phyloP scores from a whole-genome alignment of 345 rosid species.

The Eucalyptus pumila region DNA sequence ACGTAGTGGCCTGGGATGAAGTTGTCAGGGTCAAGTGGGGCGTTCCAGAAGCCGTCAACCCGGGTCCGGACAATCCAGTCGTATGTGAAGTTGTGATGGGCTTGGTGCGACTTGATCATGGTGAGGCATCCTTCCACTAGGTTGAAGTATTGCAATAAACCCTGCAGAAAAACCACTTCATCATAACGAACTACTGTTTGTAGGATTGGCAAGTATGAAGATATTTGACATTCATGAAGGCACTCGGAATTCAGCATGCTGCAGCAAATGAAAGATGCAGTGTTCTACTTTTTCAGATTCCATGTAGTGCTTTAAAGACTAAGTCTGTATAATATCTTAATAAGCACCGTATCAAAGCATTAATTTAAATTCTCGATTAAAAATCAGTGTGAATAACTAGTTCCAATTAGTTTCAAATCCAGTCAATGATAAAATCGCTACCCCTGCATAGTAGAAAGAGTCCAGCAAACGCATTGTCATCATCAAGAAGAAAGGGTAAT shows the following conservation, averaged over 20 bases:
- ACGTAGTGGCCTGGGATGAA: slow-evolving; percentile 53
- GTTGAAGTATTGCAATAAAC: slow-evolving; percentile 73
- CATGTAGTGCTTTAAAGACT: not conserved
- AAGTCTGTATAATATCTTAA: not conserved
- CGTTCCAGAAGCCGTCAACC: slow-evolving; percentile 83
- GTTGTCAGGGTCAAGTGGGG: slow-evolving; percentile 40
- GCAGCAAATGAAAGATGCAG: not conserved
- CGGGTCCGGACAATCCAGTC: slow-evolving; percentile 95
- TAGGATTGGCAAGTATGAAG: not conserved
- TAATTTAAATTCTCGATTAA: not conserved
- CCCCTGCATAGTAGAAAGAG: not conserved
- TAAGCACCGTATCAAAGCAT: not conserved
- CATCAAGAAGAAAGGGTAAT: not conserved
- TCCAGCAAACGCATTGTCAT: not conserved
- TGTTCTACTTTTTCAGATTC: not conserved
- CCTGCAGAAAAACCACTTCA: slow-evolving; percentile 27
- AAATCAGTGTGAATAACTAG: not conserved
- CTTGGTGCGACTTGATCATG: slow-evolving; percentile 55
- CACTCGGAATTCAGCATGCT: not conserved
- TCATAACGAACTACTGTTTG: not conserved
- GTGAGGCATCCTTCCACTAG: slow-evolving; percentile 80
- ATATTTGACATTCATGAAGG: not conserved
- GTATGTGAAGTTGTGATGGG: slow-evolving; percentile 36
- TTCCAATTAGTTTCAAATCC: not conserved
- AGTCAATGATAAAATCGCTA: not conserved